These are phyloP conservation scores for Coniosporium uncinatum DNA, from an alignment of 2,329 filamentous ascomycete species.

Conservation along the genomic window DNA sequence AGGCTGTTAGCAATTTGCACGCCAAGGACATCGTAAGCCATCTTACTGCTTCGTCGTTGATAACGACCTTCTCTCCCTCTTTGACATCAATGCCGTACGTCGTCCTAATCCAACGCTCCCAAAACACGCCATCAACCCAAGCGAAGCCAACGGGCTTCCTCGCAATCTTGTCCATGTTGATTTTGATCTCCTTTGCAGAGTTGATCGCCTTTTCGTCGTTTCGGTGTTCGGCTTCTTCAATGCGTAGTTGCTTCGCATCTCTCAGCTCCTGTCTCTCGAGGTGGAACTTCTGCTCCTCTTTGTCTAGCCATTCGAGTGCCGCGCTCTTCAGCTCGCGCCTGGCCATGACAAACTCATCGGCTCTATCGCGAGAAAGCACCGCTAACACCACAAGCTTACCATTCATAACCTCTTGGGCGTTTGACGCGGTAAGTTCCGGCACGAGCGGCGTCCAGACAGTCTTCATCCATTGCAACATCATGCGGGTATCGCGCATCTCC, in stretches of 20 bases:
- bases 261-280: slow-evolving; percentile 89
- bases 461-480: slow-evolving; percentile 89
- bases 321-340: slow-evolving; percentile 93
- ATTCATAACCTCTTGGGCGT: slow-evolving; percentile 93
- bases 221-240: slow-evolving; percentile 94
- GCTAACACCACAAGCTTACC: slow-evolving; percentile 88
- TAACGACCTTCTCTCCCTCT: slow-evolving; percentile 87
- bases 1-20: slow-evolving; percentile 7
- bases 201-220: slow-evolving; percentile 84
- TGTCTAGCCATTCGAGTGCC: slow-evolving; percentile 97
- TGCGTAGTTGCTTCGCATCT: slow-evolving; percentile 89
- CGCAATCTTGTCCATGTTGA: slow-evolving; percentile 84
- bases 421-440: slow-evolving; percentile 85
- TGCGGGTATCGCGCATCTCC: slow-evolving; percentile 85
- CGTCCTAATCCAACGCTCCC: slow-evolving; percentile 95
- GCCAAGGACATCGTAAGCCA: slow-evolving; percentile 1
- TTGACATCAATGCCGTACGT: slow-evolving; percentile 87
- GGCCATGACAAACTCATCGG: slow-evolving; percentile 71
- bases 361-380: slow-evolving; percentile 74
- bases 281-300: slow-evolving; percentile 87
- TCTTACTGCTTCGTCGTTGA: slow-evolving; percentile 96
- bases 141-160: slow-evolving; percentile 91
- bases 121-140: slow-evolving; percentile 96
- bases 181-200: slow-evolving; percentile 83
- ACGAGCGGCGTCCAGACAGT: slow-evolving; percentile 95